A percentile compares a stretch with the other conserved stretches of the same genome.
Conservation (phyloP, 75 land plant genomes). For the Larix kaempferi region DNA sequence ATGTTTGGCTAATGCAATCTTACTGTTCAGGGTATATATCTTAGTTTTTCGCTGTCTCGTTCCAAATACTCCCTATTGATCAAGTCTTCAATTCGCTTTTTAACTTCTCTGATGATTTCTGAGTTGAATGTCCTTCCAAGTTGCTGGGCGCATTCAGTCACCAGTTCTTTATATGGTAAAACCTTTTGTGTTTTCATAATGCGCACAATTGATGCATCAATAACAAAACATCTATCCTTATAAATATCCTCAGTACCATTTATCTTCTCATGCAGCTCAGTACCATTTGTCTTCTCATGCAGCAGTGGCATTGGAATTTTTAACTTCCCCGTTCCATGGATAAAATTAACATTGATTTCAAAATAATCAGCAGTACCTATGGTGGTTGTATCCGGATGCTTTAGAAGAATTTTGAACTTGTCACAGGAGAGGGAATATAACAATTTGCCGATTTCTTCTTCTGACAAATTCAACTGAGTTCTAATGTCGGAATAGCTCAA, state of each 20-base stretch:
- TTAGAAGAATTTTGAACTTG: conserved; percentile 75
- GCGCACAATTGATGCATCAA: conserved; percentile 15
- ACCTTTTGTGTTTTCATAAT: no score
- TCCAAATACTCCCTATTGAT: no score
- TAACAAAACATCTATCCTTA: conserved; percentile 14
- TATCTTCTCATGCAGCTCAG: no score
- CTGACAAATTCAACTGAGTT: conserved; percentile 70
- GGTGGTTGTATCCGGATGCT: conserved; percentile 65
- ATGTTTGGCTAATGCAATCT: no score
- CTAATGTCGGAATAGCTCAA: conserved; percentile 83
- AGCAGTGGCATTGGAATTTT: conserved; percentile 38
- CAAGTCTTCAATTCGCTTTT: no score
- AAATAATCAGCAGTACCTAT: conserved; percentile 65
- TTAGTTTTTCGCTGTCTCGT: no score
- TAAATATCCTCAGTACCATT: conserved; percentile 30
- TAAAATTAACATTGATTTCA: conserved; percentile 86
- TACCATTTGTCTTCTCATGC: no score
- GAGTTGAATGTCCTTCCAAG: no score
- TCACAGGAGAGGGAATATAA: conserved; percentile 83
- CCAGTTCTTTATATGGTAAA: no score
- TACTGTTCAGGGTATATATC: no score
- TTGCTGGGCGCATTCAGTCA: no score
- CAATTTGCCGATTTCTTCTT: conserved; percentile 76
- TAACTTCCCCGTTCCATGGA: conserved; percentile 78
- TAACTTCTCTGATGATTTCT: no score